These are phyloP conservation scores for Chaetothyriales sp. DNA, from an alignment of 2,329 filamentous ascomycete species.

Conservation along the genomic window DNA sequence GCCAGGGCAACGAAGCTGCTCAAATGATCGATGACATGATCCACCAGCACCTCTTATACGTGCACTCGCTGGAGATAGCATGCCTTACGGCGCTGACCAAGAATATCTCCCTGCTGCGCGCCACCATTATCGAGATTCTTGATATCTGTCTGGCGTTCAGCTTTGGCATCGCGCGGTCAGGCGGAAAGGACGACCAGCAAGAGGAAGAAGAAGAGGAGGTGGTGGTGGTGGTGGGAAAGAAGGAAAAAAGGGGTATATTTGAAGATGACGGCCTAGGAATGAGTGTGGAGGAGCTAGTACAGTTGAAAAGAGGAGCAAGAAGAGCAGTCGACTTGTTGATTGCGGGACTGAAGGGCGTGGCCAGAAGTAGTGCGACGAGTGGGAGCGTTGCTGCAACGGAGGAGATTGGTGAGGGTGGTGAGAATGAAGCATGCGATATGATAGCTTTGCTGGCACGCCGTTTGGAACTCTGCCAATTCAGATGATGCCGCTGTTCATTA, in stretches of 20 bases:
- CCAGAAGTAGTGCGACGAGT: conserved; percentile 3
- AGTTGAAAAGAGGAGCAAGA: conserved; percentile 29
- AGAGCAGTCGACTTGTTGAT: conserved; percentile 45
- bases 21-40: conserved; percentile 70
- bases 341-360: conserved; percentile 50
- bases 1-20: conserved; percentile 11
- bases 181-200: conserved; percentile 3
- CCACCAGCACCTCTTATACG: conserved; percentile 47
- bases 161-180: conserved; percentile 42
- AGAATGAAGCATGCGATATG: neutral
- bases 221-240: too few relatives aligned
- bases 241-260: conserved; percentile 12
- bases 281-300: conserved; percentile 22
- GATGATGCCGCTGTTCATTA: neutral
- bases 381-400: too few relatives aligned
- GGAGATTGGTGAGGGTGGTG: neutral
- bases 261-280: conserved; percentile 17
- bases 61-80: conserved; percentile 48
- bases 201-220: too few relatives aligned
- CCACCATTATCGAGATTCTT: conserved; percentile 58
- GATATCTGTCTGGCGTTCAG: conserved; percentile 49
- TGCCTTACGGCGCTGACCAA: conserved; percentile 46
- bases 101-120: conserved; percentile 54
- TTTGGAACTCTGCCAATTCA: neutral
- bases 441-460: neutral